Evolutionary conservation across 2,329 filamentous ascomycete species (phyloP), one percentile per base, ranked within the genome.

Genomic region (Pyrenophora seminiperda): DNA sequence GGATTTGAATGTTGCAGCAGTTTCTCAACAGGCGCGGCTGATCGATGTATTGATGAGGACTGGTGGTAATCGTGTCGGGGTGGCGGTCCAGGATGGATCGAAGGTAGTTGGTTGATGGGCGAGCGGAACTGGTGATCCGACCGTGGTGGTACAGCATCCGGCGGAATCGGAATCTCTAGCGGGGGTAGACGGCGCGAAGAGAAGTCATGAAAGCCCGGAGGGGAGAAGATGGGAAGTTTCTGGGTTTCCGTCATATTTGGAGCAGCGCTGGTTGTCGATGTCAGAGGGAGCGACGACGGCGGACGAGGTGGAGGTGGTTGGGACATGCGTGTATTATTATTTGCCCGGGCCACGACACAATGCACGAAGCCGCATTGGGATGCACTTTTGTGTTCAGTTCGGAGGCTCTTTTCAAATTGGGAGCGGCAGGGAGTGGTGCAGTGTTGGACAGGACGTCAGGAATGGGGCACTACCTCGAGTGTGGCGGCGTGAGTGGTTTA

Each of bases 211-310:
- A 75, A 77, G 31, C 63, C 63, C 30, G 74, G 69, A 37, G 71
- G 63, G 22, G 74, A 73, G 42, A 78, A 74, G 42, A 66, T 62
- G 42, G 73, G 73, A 42, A 70, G 68, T 47, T 72, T 76, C 56
- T 77, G 76, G 47, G 73, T 76, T 60, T 77, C 75, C 24, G 76
- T 76, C 76, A 78, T 78, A 50, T 67, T 68, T 67, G 67, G 53
- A 56, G 68, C 50, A 47, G 67, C 59, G 61, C 59, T 63, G 57
- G 62, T 64, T 41, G 64, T 58, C 55, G 66, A 70, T 49, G 72
- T 69, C 49, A 73, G 71, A 70, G 75, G 73, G 52, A 75, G 63
- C 58, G 74, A 73, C 65, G 75, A 66, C 56, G 73, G 61, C 51
- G 73, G 73, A 65, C 73, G 68, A 60, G 72, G 65, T 56, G 63